A percentile compares a stretch with the other conserved stretches of the same genome.
These are phyloP conservation scores for Aurinia saxatilis DNA, from an alignment of 345 rosid genomes.

Conservation along the genomic window DNA sequence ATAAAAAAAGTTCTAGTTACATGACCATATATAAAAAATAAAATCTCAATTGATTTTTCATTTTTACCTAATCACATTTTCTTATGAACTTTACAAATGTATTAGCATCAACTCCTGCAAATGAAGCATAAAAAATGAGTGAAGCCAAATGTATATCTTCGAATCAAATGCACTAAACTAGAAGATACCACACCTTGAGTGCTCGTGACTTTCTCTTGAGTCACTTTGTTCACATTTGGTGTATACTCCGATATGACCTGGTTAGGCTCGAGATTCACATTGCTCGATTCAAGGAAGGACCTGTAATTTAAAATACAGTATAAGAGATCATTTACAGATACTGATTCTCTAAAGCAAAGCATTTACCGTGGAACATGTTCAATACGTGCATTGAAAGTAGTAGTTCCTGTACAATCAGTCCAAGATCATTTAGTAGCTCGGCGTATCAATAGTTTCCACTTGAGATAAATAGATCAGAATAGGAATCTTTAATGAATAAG, in stretches of 20 bases:
- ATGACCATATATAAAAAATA: too few relatives aligned
- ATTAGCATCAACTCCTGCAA: slow-evolving; percentile 37
- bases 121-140: slow-evolving; percentile 3
- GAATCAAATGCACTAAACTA: not conserved
- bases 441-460: slow-evolving; percentile 62
- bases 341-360: not conserved
- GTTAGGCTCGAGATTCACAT: slow-evolving; percentile 32
- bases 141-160: not conserved
- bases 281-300: slow-evolving; percentile 42
- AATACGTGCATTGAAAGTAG: slow-evolving; percentile 4
- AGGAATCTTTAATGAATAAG: slow-evolving; percentile 54
- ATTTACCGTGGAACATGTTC: slow-evolving; percentile 38
- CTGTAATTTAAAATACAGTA: slow-evolving; percentile 21
- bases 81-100: slow-evolving; percentile 41
- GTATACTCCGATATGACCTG: slow-evolving; percentile 38
- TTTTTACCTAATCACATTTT: too few relatives aligned
- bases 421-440: slow-evolving; percentile 62
- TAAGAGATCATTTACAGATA: not conserved
- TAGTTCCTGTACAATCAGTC: slow-evolving; percentile 43
- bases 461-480: slow-evolving; percentile 49
- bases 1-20: too few relatives aligned
- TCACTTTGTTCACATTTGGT: slow-evolving; percentile 37
- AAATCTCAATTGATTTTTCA: too few relatives aligned
- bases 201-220: slow-evolving; percentile 33
- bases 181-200: slow-evolving; percentile 33